Evolutionary conservation across 305 asterid species (phyloP), one percentile per base, ranked within the genome.

Genomic region (Fraxinus velutina): DNA sequence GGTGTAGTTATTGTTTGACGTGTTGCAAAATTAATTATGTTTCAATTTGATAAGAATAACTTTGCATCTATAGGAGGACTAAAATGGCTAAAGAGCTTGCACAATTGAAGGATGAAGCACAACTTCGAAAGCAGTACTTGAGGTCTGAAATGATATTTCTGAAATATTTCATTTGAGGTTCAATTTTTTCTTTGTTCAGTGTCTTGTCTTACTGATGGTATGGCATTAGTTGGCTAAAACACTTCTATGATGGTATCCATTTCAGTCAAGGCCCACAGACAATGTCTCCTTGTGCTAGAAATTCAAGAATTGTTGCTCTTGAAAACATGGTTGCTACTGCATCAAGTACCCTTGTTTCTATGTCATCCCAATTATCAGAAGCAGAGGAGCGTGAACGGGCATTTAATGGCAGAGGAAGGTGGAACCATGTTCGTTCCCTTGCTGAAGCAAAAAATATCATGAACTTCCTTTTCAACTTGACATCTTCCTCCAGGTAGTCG

Each of bases 201-300:
- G 10, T 73, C 78, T 62, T 72, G 62, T 60, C 36, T 42, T 39
- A 33, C 47, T 34, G 68, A 21, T 22, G 19, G 0, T 34, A n/a
- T 32, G 50, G 34, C 64, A 70, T 78, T 36, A 47, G 19, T 64
- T 83, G 32, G 39, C 78, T 78, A 64, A 21, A 2, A 24, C 36
- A 36, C 66, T 80, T 81, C 17, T 12, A 62, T 36, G 33, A 12
- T 62, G 68, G 57, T 64, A 22, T 55, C 80, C 21, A 36, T 73
- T 86, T 88, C 85, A 96, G 98, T 76, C 89, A 85, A 68, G 86
- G 83, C 83, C 89, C 89, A 47, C 95, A 89, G 77, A 75, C 87
- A 15, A 87, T 96, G 97, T 96, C 99, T 82, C 99, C 99, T 34
- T 97, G 99, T 85, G 99, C 98, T 73, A 92, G 98, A 88, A 91